Base-by-base conservation (phyloP, 2,329 filamentous ascomycete species). In the Clarireedia monteithiana region DNA sequence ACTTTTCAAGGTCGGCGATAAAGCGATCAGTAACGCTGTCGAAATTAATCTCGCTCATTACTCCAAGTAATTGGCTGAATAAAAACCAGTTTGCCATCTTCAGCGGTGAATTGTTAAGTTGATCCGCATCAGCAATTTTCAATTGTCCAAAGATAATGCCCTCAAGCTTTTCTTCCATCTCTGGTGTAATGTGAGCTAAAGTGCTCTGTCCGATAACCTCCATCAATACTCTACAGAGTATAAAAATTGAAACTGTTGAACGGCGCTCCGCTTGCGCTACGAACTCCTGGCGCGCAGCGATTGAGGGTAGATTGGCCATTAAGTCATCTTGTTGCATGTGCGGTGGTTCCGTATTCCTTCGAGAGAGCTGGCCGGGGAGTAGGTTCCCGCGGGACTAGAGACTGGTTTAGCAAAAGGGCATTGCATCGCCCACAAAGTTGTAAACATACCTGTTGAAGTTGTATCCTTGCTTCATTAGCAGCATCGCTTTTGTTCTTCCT, bases 111-210 rank as follows among this genome's bases (percentile, higher is more conserved):
- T 85, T 77, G 59, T 84, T 76, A 3, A 92, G 75, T 66, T 91
- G 84, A 6, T 96, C 90, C 0, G 88, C 84, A 59, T 97, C 91
- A 6, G 91, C 87, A 47, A 86, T 88, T 67, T 91, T 95, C 9
- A 99, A 78, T 70, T 97, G 94, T n/a, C 86, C 86, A 70, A 97
- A 99, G 54, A 99, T 96, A 58, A 99, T 95, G 60, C 86, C 89
- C 69, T 97, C 92, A 4, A 99, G 77, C 63, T 95, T 92, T 59
- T 94, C 89, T 58, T 95, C 91, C 83, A 96, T 95, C 63, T 96
- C 92, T 1, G 84, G 77, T 5, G 89, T 95, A 62, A 99, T 89
- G 20, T 84, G 87, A 36, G 84, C 79, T 46, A 97, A 74, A 27
- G 81, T 91, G 65, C 90, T 96, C 70, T 97, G 91, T 40, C 86